Evolutionary conservation across 768 basidiomycete species (phyloP).

Genomic region (Suillus spraguei): DNA sequence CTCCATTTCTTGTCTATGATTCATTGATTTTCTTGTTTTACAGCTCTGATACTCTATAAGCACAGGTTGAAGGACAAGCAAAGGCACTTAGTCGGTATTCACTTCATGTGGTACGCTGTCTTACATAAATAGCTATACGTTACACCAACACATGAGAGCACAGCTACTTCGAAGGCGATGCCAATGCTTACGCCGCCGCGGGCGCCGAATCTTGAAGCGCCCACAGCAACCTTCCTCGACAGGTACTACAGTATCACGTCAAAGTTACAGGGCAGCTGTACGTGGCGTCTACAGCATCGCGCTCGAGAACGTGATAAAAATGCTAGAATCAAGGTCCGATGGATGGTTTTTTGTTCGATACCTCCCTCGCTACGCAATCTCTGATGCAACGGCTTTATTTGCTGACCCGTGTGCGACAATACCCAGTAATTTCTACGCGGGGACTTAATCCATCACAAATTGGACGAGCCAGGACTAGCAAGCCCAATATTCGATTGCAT

Average conservation of each 20-base stretch:
- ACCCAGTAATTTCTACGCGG: background rate
- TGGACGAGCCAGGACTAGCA: background rate
- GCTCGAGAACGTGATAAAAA: background rate
- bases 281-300: constrained; percentile 1
- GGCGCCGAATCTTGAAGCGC: background rate
- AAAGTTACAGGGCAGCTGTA: background rate
- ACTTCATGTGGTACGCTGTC: background rate
- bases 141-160: background rate
- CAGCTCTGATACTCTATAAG: background rate
- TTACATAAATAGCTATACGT: background rate
- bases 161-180: background rate
- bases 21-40: background rate
- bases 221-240: background rate
- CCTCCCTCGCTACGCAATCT: background rate
- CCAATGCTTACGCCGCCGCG: background rate
- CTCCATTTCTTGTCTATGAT: background rate
- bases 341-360: background rate
- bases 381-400: background rate
- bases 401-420: background rate
- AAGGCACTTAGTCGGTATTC: background rate
- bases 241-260: background rate
- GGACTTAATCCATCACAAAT: background rate
- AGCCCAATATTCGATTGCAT: background rate
- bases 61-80: background rate
- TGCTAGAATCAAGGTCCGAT: background rate